Conservation (phyloP, 768 basidiomycete species). For the Podaxis sp. region DNA sequence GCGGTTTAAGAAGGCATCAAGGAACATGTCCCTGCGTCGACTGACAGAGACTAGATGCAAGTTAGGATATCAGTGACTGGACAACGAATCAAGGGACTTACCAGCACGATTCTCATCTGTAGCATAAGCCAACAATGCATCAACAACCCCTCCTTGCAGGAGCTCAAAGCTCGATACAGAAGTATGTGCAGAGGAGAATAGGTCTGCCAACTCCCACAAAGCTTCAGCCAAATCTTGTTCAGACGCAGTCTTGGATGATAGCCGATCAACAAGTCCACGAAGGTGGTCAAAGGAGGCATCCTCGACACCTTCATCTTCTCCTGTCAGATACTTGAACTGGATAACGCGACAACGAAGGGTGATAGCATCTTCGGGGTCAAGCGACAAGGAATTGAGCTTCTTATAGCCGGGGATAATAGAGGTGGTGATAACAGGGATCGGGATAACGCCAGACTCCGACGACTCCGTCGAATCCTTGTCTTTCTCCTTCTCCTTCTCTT, state of each 20-base stretch:
- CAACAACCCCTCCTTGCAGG: conserved; percentile 90
- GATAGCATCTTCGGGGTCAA: conserved; percentile 88
- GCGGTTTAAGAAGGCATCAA: conserved; percentile 71
- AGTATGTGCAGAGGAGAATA: conserved; percentile 73
- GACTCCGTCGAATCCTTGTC: conserved; percentile 12
- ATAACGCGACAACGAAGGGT: conserved; percentile 91
- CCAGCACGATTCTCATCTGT: conserved; percentile 64
- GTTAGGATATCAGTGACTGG: neutral
- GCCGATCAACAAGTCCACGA: conserved; percentile 59
- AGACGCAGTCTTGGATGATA: conserved; percentile 52
- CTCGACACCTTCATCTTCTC: conserved; percentile 53
- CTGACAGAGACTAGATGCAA: conserved; percentile 52
- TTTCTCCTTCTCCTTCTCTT: conserved; percentile 24
- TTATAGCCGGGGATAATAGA: conserved; percentile 63
- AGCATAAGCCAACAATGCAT: conserved; percentile 80
- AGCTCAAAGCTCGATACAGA: conserved; percentile 96
- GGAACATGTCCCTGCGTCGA: conserved; percentile 74
- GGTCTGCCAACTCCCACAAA: conserved; percentile 72
- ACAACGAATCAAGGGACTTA: conserved; percentile 31
- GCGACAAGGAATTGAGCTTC: conserved; percentile 63
- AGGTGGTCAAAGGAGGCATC: conserved; percentile 67
- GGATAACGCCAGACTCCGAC: conserved; percentile 20
- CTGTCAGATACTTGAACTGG: conserved; percentile 73
- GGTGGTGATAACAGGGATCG: conserved; percentile 36
- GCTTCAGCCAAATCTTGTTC: conserved; percentile 66